Evolutionary conservation across 495 filamentous ascomycete genomes (phyloP), one percentile per base, ranked within the genome.

Genomic region (Rhypophila decipiens): DNA sequence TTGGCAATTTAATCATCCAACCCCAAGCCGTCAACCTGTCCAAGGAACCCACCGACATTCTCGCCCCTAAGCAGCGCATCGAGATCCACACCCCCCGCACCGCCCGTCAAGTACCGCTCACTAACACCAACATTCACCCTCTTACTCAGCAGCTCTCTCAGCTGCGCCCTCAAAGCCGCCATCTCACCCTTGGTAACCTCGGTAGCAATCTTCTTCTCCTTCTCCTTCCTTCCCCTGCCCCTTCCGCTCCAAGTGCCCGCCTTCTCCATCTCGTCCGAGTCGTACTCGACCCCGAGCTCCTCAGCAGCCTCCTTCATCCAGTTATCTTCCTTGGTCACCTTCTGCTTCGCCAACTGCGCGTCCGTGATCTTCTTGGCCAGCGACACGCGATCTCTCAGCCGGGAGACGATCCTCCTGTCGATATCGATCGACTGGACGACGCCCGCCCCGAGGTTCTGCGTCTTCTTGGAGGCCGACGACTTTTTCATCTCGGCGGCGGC

Each of bases 211-310:
- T 90, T 74, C 57, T 83, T 79, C 56, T 91, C 85, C 59, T 83
- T 83, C 63, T 83, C 72, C 61, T 86, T 84, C 50, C 86, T 74
- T 8, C 84, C 87, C 18, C 66, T 73, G 21, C 84, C 78, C 34
- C 86, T 79, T 5, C 83, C 80, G 43, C 78, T 78, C 57, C 83
- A 80, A 40, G 68, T 68, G 10, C 77, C 75, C 10, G 68, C 73
- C 34, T 72, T 66, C 49, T 85, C 82, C 40, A 93, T 83, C 40
- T 90, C 87, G 18, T 96, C 90, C 52, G 82, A 86, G 57, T 96
- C 88, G 58, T 91, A 91, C 20, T 96, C 93, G 5, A 97, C 86
- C 2, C 93, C 93, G 3, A 98, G 77, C 51, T 97, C 93, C 42
- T 96, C 89, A 1, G 93, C 94, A 0, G 90, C 93, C 11, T 74